These are phyloP conservation scores for Cercophora newfieldiana DNA, from an alignment of 495 filamentous ascomycete species.

Conservation along the genomic window DNA sequence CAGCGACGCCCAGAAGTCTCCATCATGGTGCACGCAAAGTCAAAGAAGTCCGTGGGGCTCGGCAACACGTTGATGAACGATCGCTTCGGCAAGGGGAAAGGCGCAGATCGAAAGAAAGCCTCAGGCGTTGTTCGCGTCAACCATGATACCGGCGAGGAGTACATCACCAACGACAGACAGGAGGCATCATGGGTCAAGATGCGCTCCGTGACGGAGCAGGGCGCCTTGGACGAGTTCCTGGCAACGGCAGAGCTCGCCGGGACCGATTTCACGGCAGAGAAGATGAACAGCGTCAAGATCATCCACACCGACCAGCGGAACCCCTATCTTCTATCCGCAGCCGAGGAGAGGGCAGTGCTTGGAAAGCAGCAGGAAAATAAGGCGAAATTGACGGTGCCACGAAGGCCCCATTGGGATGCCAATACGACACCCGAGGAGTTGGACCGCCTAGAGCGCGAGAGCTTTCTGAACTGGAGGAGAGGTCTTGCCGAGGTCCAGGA, in stretches of 20 bases:
- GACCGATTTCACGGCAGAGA: conserved; percentile 98
- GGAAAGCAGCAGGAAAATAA: conserved; percentile 81
- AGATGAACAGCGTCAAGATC: conserved; percentile 97
- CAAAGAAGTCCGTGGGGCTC: conserved; percentile 90
- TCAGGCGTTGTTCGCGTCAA: conserved; percentile 63
- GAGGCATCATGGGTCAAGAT: conserved; percentile 92
- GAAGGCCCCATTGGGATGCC: conserved; percentile 85
- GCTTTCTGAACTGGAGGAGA: conserved; percentile 84
- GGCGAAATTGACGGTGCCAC: conserved; percentile 78
- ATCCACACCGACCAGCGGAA: conserved; percentile 95
- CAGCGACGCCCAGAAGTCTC: neutral
- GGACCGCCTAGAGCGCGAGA: conserved; percentile 74
- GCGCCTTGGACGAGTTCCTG: conserved; percentile 75
- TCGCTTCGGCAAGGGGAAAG: conserved; percentile 86
- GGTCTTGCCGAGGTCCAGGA: conserved; percentile 91
- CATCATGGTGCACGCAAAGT: conserved; percentile 90
- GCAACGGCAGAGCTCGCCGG: conserved; percentile 90
- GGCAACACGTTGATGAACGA: conserved; percentile 86
- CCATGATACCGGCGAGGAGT: conserved; percentile 62
- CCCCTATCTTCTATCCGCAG: conserved; percentile 84
- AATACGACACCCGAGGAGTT: conserved; percentile 79
- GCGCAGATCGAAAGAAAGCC: conserved; percentile 60
- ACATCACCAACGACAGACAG: conserved; percentile 70
- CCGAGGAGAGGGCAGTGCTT: conserved; percentile 76
- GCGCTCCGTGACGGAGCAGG: conserved; percentile 97